phyloP scores from a whole-genome alignment of 2,329 filamentous ascomycete genomes.

The Metarhizium guizhouense region DNA sequence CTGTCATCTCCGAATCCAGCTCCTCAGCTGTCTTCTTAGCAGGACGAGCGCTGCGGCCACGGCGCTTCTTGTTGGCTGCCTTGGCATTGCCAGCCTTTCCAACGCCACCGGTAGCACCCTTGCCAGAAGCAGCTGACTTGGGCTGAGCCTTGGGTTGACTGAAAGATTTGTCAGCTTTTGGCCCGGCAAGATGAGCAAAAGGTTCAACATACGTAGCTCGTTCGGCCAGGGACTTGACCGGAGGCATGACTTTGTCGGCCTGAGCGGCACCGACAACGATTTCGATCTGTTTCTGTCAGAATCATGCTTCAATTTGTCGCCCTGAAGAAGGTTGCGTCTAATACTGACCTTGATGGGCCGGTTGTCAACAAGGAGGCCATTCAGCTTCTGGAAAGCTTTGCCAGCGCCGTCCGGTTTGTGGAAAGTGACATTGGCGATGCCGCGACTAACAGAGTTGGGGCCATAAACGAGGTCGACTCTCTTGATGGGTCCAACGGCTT shows the following conservation, averaged over 20 bases:
- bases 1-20: conserved; percentile 93
- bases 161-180: neutral
- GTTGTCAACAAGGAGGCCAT: conserved; percentile 84
- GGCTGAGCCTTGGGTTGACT: conserved; percentile 44
- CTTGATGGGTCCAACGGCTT: conserved; percentile 84
- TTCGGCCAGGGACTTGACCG: conserved; percentile 66
- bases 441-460: conserved; percentile 82
- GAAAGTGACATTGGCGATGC: conserved; percentile 87
- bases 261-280: conserved; percentile 74
- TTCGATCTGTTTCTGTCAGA: conserved; percentile 58
- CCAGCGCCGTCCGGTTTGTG: conserved; percentile 69
- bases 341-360: conserved; percentile 74
- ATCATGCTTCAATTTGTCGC: neutral
- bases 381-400: conserved; percentile 74
- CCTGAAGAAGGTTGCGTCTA: neutral
- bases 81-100: conserved; percentile 33
- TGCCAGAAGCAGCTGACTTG: conserved; percentile 71
- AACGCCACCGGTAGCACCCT: conserved; percentile 31
- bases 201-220: conserved; percentile 56
- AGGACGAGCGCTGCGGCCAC: conserved; percentile 52
- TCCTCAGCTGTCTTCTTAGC: conserved; percentile 89
- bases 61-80: conserved; percentile 44
- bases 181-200: neutral
- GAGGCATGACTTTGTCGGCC: conserved; percentile 56
- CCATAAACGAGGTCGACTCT: conserved; percentile 87